Evolutionary conservation across 2,329 filamentous ascomycete genomes (phyloP), one percentile per base, ranked within the genome.

Genomic region (Colletotrichum paranaense): DNA sequence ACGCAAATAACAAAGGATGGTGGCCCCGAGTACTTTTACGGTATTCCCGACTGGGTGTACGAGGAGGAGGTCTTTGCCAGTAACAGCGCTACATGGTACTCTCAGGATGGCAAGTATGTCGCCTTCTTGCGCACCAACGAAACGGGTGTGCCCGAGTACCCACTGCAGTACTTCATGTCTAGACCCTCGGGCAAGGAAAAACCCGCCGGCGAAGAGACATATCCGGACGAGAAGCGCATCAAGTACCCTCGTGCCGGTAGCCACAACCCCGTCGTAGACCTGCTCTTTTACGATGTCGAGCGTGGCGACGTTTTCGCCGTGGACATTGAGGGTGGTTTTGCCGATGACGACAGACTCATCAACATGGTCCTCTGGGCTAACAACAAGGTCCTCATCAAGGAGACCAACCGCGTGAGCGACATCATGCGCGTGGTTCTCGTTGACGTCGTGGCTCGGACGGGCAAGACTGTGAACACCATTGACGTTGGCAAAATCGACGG

Each of bases 161-260:
- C 96, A 1, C 90, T 99, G 9, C 93, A 98, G 78, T 99, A 97
- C 86, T 99, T 97, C 82, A 86, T 98, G 73, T 94, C 94, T 28
- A 89, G 95, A 56, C 96, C 97, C 2, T 97, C 94, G 76, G 95
- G 95, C 30, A 88, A 90, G 60, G 76, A 87, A 60, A 92, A 95
- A 4, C 82, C 86, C 9, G 84, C 88, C 1, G 95, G 94, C 24
- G 90, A 97, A 76, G 95, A 98, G 81, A 92, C 91, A 65, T 99
- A 99, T 80, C 97, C 97, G 0, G 95, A 98, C 79, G 92, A 96
- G 46, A 91, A 93, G 75, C 86, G 95, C 77, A 97, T 99, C 89
- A 99, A 99, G 83, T 99, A 99, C 79, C 97, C 97, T 60, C 98
- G 98, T 82, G 93, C 97, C 24, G 97, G 97, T 4, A 92, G 95